These are phyloP conservation scores for Fusarium secorum DNA, from an alignment of 2,329 filamentous ascomycete species.

Conservation along the genomic window DNA sequence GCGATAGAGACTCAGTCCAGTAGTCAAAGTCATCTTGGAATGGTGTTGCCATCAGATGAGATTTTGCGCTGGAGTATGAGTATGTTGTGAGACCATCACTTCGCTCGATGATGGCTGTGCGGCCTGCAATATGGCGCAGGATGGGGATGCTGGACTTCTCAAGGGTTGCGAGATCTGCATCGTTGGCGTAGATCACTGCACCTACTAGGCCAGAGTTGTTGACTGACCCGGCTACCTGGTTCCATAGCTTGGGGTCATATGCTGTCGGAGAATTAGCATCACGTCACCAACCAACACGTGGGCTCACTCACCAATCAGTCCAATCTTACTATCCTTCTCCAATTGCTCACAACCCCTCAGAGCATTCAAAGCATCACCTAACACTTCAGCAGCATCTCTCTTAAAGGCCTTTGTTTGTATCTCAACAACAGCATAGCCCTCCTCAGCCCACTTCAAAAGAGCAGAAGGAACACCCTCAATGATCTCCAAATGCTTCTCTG, in stretches of 20 bases:
- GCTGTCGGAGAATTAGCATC: neutral
- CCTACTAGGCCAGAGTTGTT: neutral
- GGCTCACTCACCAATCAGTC: constrained; percentile 46
- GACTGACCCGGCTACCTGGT: neutral
- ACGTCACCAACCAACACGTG: no score
- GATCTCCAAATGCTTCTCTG: constrained; percentile 13
- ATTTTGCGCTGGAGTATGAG: constrained; percentile 48
- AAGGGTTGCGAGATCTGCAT: neutral
- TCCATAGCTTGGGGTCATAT: constrained; percentile 36
- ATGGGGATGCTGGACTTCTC: constrained; percentile 6
- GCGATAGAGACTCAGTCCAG: constrained; percentile 65
- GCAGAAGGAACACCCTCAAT: constrained; percentile 58
- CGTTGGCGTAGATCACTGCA: constrained; percentile 34
- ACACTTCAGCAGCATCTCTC: constrained; percentile 6
- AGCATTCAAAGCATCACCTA: constrained; percentile 31
- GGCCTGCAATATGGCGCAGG: constrained; percentile 30
- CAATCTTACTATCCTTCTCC: constrained; percentile 49
- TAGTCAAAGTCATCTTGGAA: constrained; percentile 59
- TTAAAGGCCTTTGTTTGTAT: constrained; percentile 45
- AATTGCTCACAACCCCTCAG: constrained; percentile 41
- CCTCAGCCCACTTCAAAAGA: constrained; percentile 74
- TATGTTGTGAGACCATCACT: constrained; percentile 44
- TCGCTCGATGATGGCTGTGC: neutral
- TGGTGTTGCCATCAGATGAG: constrained; percentile 56
- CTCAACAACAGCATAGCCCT: constrained; percentile 70